Conservation (phyloP, 306 rosid genomes). For the Fragaria ananassa region DNA sequence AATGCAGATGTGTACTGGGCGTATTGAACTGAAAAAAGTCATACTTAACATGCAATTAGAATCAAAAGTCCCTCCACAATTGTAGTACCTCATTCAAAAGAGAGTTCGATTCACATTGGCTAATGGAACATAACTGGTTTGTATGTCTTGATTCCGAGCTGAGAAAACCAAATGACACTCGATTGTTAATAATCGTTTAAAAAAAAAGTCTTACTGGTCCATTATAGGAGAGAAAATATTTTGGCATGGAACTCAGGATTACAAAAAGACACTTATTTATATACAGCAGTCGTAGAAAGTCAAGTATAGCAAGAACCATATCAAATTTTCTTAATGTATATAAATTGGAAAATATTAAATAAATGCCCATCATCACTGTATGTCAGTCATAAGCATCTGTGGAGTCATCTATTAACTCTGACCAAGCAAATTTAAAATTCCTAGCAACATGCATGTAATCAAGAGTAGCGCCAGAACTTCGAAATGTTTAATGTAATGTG, state of each 20-base stretch:
- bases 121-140: slow-evolving; percentile 91
- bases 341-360: background rate
- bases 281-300: background rate
- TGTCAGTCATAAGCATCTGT: background rate
- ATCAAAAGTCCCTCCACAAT: slow-evolving; percentile 9
- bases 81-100: slow-evolving; percentile 84
- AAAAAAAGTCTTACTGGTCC: background rate
- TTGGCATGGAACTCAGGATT: background rate
- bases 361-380: background rate
- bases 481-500: background rate
- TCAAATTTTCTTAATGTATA: background rate
- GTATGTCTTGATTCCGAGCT: slow-evolving; percentile 80
- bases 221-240: background rate
- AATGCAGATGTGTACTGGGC: background rate
- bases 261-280: background rate
- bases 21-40: background rate
- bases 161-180: slow-evolving; percentile 19
- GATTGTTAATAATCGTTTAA: background rate
- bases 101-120: slow-evolving; percentile 86
- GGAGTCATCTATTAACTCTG: background rate
- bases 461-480: background rate
- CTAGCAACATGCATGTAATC: background rate
- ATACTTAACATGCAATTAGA: background rate
- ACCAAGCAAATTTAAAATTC: too few relatives aligned
- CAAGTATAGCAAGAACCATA: background rate